Evolutionary conservation across 768 basidiomycete genomes (phyloP).

Genomic region (Polyporus arcularius): DNA sequence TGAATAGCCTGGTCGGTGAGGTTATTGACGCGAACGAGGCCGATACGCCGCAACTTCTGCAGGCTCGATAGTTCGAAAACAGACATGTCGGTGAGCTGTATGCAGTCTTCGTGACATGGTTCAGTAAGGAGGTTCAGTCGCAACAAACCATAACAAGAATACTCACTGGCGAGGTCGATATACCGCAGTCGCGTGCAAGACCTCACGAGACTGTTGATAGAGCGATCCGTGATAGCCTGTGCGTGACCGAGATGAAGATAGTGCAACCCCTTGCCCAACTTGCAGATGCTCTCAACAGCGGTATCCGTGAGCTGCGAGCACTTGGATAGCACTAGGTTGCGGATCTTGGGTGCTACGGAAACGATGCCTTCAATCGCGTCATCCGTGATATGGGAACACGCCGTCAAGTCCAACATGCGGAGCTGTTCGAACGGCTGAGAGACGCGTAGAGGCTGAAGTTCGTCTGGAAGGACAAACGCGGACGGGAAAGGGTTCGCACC

Average conservation of each 20-base stretch:
- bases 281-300: slow-evolving; percentile 80
- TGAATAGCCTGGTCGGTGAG: slow-evolving; percentile 94
- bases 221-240: slow-evolving; percentile 83
- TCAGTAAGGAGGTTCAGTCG: slow-evolving; percentile 15
- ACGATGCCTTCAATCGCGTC: slow-evolving; percentile 75
- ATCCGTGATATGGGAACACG: slow-evolving; percentile 77
- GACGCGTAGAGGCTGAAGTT: slow-evolving; percentile 67
- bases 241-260: slow-evolving; percentile 96
- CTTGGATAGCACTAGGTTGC: slow-evolving; percentile 56
- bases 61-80: slow-evolving; percentile 88
- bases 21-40: slow-evolving; percentile 90
- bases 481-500: slow-evolving; percentile 37
- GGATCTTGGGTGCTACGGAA: slow-evolving; percentile 46
- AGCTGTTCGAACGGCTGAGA: slow-evolving; percentile 75
- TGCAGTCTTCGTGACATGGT: slow-evolving; percentile 60
- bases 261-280: slow-evolving; percentile 89
- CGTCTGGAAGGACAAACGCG: slow-evolving; percentile 34
- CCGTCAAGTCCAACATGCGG: slow-evolving; percentile 91
- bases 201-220: slow-evolving; percentile 80
- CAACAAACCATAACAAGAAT: neutral
- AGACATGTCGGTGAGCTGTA: slow-evolving; percentile 87
- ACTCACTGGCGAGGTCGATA: slow-evolving; percentile 93
- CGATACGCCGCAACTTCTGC: slow-evolving; percentile 90
- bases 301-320: slow-evolving; percentile 81
- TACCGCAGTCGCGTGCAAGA: slow-evolving; percentile 90